Conservation (phyloP, 2,329 filamentous ascomycete genomes). For the Conoideocrella luteorostrata region DNA sequence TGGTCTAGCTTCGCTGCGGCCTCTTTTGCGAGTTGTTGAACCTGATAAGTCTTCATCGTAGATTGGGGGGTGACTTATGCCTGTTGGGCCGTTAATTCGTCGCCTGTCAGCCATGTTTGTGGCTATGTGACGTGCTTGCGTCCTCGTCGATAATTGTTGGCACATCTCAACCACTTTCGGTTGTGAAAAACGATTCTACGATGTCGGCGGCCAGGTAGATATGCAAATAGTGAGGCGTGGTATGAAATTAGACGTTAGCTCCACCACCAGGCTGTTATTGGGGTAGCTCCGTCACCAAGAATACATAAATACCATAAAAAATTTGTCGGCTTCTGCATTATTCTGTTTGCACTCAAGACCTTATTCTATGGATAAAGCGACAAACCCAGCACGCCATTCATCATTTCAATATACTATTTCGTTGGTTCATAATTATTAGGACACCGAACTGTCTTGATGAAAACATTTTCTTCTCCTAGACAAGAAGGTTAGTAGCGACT, state of each 20-base stretch:
- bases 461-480: neutral
- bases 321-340: too few species aligned
- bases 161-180: too few species aligned
- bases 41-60: conserved; percentile 47
- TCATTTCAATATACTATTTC: too few species aligned
- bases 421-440: too few species aligned
- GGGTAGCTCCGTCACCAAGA: neutral
- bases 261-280: neutral
- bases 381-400: too few species aligned
- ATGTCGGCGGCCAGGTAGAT: too few species aligned
- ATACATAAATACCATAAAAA: neutral
- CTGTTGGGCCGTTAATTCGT: conserved; percentile 81
- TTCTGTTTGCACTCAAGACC: too few species aligned
- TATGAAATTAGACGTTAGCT: conserved; percentile 1
- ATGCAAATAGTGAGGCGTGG: conserved; percentile 6
- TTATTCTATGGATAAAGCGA: too few species aligned
- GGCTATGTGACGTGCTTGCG: too few species aligned
- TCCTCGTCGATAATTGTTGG: too few species aligned
- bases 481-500: neutral
- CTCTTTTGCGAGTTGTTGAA: conserved; percentile 49
- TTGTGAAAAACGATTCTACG: too few species aligned
- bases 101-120: conserved; percentile 70
- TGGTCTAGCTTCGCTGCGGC: conserved; percentile 64
- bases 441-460: too few species aligned
- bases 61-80: conserved; percentile 67